Percentiles rank a stretch among this genome's conserved stretches.
phyloP scores from a whole-genome alignment of 345 rosid genomes.

The Populus nigra region DNA sequence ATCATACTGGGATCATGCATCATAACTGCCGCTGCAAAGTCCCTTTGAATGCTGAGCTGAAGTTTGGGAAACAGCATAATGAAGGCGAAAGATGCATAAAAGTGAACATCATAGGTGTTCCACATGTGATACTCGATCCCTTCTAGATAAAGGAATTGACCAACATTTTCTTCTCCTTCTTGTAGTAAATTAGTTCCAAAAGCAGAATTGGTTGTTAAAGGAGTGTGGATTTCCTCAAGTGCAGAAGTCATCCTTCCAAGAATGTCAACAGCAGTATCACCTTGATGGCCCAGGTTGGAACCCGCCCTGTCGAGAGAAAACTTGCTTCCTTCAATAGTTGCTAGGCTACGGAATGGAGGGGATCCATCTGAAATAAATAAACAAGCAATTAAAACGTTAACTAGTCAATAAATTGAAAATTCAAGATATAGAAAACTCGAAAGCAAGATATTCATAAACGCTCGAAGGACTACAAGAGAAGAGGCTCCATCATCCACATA shows the following conservation, averaged over 20 bases:
- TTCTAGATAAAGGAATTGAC: constrained; percentile 90
- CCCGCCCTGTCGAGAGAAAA: constrained; percentile 72
- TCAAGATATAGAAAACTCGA: not conserved
- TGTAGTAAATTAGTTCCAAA: constrained; percentile 82
- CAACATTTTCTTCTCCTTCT: constrained; percentile 92
- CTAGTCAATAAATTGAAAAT: not conserved
- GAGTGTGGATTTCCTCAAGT: constrained; percentile 61
- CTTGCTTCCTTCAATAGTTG: constrained; percentile 52
- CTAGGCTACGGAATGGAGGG: constrained; percentile 67
- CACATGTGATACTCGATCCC: constrained; percentile 90
- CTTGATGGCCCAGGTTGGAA: constrained; percentile 35
- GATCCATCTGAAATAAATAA: constrained; percentile 59
- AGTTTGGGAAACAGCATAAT: constrained; percentile 86
- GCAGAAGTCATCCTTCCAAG: constrained; percentile 70
- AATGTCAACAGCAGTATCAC: constrained; percentile 53
- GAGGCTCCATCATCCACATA: constrained; percentile 10
- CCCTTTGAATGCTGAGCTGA: constrained; percentile 87
- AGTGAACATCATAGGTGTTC: constrained; percentile 96
- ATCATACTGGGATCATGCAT: constrained; percentile 78
- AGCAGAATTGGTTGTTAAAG: constrained; percentile 68
- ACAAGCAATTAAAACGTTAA: not conserved
- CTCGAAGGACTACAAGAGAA: not conserved
- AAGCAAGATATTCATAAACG: not conserved
- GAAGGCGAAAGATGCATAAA: constrained; percentile 82
- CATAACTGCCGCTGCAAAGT: constrained; percentile 91